Base-by-base conservation (phyloP, 2,329 filamentous ascomycete genomes). In the Colletotrichum falcatum region DNA sequence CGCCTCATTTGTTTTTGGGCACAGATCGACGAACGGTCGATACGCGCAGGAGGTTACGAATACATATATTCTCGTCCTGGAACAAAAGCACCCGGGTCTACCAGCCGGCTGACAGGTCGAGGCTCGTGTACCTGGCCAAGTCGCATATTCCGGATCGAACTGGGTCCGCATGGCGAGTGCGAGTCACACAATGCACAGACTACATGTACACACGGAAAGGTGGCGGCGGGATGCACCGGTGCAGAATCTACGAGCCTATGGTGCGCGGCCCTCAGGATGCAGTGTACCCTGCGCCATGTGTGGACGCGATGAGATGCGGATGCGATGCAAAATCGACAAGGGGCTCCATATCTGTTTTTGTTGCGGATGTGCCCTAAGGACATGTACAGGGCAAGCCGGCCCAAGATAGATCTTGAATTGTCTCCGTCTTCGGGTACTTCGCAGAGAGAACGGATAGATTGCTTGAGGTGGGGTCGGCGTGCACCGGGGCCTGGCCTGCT, bases 261-360 rank as follows among this genome's bases (percentile, higher is more conserved):
- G 61, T 64, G 35, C n/a, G 65, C 23, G 42, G 44, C 33, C 49
- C 59, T 61, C 26, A 51, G 20, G 53, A 65, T 59, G 61, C 65
- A 64, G 60, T 39, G 62, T 66, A 65, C 14, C 62, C 37, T 46
- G 55, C 48, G 59, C 58, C 23, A 35, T 65, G 66, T 55, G 51
- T 60, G 28, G 49, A 23, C 49, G 39, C 46, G 54, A 49, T 65
- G 66, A 54, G 66, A 69, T 69, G 66, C 66, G 61, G 66, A 69
- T 69, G 61, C 66, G 66, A 69, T 54, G 64, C 58, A n/a, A 63
- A 56, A 53, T 51, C 46, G 42, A 69, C 58, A 42, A 35, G 55
- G 42, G 42, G 48, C 42, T 26, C 35, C 28, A 23, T 28, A 16
- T 28, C 14, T 26, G 46, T 39, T 51, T 26, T 59, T 37, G 51